Conservation (phyloP, 169 alveolate genomes). For the Toxoplasma gondii region DNA sequence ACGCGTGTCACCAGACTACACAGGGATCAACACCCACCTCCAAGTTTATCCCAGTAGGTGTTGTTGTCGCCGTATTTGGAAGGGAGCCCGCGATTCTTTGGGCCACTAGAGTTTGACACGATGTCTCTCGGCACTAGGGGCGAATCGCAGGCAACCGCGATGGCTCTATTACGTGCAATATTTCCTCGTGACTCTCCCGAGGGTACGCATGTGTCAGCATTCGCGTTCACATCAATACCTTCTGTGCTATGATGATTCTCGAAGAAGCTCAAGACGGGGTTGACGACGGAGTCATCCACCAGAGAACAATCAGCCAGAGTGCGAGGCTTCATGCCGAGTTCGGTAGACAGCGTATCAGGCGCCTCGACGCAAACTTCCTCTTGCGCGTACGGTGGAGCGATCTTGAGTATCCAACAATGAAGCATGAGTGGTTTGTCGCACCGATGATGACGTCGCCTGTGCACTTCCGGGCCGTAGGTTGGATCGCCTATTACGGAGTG, state of each 20-base stretch:
- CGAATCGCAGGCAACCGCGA: neutral
- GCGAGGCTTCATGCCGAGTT: neutral
- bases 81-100: neutral
- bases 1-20: neutral
- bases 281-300: constrained; percentile 3
- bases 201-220: neutral
- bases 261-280: neutral
- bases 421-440: neutral
- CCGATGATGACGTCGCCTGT: neutral
- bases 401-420: constrained; percentile 25
- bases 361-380: neutral
- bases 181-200: neutral
- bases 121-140: neutral
- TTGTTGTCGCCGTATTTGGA: constrained; percentile 9
- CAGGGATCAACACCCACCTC: neutral
- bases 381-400: neutral
- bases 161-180: neutral
- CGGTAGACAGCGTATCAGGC: neutral
- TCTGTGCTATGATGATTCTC: neutral
- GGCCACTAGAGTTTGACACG: neutral
- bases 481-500: neutral
- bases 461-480: neutral
- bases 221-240: neutral
- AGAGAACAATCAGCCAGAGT: neutral
- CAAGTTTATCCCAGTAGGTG: constrained; percentile 38